Conservation (phyloP, 2,329 filamentous ascomycete genomes). For the Botryosphaeria dothidea region DNA sequence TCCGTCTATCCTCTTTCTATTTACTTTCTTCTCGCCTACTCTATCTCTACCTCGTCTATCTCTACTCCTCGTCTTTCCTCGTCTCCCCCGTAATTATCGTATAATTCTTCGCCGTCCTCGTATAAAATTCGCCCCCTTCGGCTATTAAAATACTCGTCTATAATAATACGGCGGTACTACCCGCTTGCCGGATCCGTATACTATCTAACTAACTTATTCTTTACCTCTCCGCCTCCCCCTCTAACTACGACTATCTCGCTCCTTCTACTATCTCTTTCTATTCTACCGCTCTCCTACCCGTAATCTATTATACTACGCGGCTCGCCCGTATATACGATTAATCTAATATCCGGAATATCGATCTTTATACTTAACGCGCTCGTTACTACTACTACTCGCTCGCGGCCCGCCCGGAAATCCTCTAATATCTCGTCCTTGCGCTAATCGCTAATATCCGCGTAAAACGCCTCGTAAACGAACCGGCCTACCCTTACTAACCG, state of each 20-base stretch:
- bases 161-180: not conserved
- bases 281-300: not conserved
- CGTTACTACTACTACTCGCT: not conserved
- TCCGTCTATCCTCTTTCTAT: too few species aligned
- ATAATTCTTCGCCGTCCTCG: too few species aligned
- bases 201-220: not conserved
- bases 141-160: not conserved
- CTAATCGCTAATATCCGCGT: not conserved
- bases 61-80: too few species aligned
- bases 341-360: not conserved
- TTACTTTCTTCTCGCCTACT: not conserved
- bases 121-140: not conserved
- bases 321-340: not conserved
- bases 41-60: too few species aligned
- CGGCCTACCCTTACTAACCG: not conserved
- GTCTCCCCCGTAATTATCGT: too few species aligned
- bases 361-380: not conserved
- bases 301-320: not conserved
- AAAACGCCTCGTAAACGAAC: not conserved
- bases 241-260: not conserved
- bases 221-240: not conserved
- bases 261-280: not conserved
- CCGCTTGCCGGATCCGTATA: not conserved
- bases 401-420: constrained; percentile 1
- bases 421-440: not conserved